A percentile compares a stretch with the other conserved stretches of the same genome.
Evolutionary conservation across 2,329 filamentous ascomycete genomes (phyloP).

Genomic region (Colletotrichum caudatum): DNA sequence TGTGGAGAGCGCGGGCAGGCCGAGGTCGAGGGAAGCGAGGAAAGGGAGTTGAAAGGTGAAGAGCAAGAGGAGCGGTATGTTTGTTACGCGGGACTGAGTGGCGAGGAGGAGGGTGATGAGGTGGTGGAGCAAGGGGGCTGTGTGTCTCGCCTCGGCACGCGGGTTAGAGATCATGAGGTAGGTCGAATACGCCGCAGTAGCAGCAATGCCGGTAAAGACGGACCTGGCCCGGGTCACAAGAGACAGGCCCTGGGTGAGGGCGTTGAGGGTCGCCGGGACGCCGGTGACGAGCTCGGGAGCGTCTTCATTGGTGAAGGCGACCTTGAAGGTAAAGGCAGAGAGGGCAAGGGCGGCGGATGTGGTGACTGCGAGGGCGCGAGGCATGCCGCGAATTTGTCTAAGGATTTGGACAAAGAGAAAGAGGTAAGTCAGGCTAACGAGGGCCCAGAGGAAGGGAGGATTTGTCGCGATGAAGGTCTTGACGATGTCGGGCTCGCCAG

Average conservation of each 20-base stretch:
- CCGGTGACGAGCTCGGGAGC: slow-evolving; percentile 82
- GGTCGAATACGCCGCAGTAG: slow-evolving; percentile 54
- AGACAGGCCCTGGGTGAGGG: slow-evolving; percentile 56
- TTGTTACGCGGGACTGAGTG: slow-evolving; percentile 87
- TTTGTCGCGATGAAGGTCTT: slow-evolving; percentile 75
- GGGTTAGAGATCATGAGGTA: slow-evolving; percentile 52
- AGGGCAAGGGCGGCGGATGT: slow-evolving; percentile 58
- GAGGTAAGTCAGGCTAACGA: slow-evolving; percentile 78
- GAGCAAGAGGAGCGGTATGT: slow-evolving; percentile 86
- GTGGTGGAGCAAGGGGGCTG: slow-evolving; percentile 69
- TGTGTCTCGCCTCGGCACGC: slow-evolving; percentile 35
- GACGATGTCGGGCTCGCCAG: slow-evolving; percentile 89
- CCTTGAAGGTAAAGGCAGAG: slow-evolving; percentile 83
- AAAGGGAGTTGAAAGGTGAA: slow-evolving; percentile 71
- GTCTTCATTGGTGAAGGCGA: slow-evolving; percentile 88
- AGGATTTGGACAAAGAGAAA: slow-evolving; percentile 64
- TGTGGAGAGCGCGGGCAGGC: slow-evolving; percentile 71
- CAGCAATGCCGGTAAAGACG: slow-evolving; percentile 62
- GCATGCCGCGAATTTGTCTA: slow-evolving; percentile 56
- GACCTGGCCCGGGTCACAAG: slow-evolving; percentile 63
- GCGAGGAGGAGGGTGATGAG: slow-evolving; percentile 82
- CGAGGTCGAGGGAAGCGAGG: slow-evolving; percentile 61
- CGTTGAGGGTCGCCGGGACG: slow-evolving; percentile 55
- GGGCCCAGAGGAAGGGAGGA: slow-evolving; percentile 77
- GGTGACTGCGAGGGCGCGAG: slow-evolving; percentile 55